A percentile compares a stretch with the other conserved stretches of the same genome.
Conservation (phyloP, 176 grass and related monocot genomes). For the Bolboschoenus planiculmis region DNA sequence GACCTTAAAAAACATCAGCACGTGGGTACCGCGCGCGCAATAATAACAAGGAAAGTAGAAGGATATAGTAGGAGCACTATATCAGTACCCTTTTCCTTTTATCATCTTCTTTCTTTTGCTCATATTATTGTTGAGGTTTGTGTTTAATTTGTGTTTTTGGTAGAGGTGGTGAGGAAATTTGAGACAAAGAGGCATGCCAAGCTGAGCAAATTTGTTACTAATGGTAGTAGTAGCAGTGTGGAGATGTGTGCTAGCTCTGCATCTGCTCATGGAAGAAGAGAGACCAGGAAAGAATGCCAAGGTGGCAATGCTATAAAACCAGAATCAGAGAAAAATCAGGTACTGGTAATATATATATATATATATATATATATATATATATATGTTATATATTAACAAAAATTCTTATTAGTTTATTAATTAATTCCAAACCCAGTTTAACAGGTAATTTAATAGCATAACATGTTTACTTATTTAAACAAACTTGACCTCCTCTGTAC, state of each 20-base stretch:
- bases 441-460: too few relatives aligned
- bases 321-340: slow-evolving; percentile 13
- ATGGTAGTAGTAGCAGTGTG: background rate
- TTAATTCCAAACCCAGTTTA: background rate
- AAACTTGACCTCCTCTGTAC: too few relatives aligned
- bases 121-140: background rate
- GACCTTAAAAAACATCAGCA: too few relatives aligned
- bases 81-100: background rate
- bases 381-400: too few relatives aligned
- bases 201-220: slow-evolving; percentile 15
- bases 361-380: too few relatives aligned
- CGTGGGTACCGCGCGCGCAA: too few relatives aligned
- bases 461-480: too few relatives aligned
- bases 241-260: slow-evolving; percentile 5
- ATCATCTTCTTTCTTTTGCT: background rate
- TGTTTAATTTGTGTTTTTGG: background rate
- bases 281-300: slow-evolving; percentile 6
- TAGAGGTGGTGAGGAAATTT: slow-evolving; percentile 62
- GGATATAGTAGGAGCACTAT: too few relatives aligned
- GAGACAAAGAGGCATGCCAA: slow-evolving; percentile 54
- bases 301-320: background rate
- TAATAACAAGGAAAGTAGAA: too few relatives aligned
- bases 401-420: too few relatives aligned
- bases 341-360: background rate
- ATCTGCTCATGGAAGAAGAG: slow-evolving; percentile 1